phyloP scores from a whole-genome alignment of 2,329 filamentous ascomycete genomes.

The Nemania abortiva region DNA sequence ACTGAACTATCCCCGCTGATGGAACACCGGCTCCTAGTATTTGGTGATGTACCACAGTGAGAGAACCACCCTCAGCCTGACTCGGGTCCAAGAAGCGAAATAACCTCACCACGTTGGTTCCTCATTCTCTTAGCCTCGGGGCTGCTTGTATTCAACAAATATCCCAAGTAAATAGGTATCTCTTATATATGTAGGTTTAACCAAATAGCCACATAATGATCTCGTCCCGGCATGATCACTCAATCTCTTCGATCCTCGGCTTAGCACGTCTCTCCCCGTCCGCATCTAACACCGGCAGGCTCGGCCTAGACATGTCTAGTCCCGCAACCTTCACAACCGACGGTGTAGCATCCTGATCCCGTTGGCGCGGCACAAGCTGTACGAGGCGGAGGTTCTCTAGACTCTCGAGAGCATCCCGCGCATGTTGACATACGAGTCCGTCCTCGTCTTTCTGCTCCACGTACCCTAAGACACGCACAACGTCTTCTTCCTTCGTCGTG shows the following conservation, averaged over 20 bases:
- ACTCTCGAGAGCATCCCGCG: constrained; percentile 74
- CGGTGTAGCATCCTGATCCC: constrained; percentile 33
- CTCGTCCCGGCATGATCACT: constrained; percentile 37
- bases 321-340: constrained; percentile 54
- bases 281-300: constrained; percentile 41
- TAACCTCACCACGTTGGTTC: no score
- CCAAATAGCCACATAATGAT: neutral
- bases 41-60: no score
- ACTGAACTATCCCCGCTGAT: no score
- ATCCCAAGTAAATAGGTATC: neutral
- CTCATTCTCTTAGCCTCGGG: neutral
- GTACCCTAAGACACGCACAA: constrained; percentile 72
- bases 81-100: no score
- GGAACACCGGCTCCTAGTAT: no score
- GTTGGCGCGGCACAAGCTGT: constrained; percentile 58
- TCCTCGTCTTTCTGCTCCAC: constrained; percentile 75
- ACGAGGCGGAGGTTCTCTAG: constrained; percentile 72
- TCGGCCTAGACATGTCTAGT: constrained; percentile 51
- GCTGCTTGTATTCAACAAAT: neutral
- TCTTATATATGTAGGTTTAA: neutral
- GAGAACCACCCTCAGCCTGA: no score
- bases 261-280: constrained; percentile 30
- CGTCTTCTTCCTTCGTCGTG: constrained; percentile 65
- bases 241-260: constrained; percentile 52
- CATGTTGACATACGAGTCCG: constrained; percentile 75